These are phyloP conservation scores for Ogataea ganodermae DNA, from an alignment of 805 yeast species.

Conservation along the genomic window DNA sequence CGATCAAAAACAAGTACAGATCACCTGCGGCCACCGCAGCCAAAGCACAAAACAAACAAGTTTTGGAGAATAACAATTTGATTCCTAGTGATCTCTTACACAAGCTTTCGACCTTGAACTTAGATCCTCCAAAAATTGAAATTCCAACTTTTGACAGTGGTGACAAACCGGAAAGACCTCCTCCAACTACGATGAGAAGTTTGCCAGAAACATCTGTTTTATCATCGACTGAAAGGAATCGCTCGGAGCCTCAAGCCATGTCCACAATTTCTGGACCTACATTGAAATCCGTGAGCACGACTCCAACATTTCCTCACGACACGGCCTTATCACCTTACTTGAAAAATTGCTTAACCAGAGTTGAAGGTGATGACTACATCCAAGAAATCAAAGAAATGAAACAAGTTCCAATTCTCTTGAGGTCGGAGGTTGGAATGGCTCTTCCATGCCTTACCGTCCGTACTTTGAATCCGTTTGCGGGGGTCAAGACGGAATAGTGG, in stretches of 20 bases:
- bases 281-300: background rate
- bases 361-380: constrained; percentile 58
- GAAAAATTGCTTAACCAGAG: constrained; percentile 54
- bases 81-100: constrained; percentile 46
- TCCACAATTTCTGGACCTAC: constrained; percentile 12
- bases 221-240: constrained; percentile 12
- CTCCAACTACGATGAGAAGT: constrained; percentile 27
- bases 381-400: constrained; percentile 81
- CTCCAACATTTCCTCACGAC: constrained; percentile 23
- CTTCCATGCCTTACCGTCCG: constrained; percentile 93
- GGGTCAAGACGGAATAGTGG: constrained; percentile 17
- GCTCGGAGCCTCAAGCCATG: constrained; percentile 9
- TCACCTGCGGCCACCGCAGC: constrained; percentile 76
- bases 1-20: constrained; percentile 76
- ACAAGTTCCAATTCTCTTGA: constrained; percentile 78
- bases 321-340: constrained; percentile 59
- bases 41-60: constrained; percentile 45
- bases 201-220: constrained; percentile 32
- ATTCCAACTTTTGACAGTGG: constrained; percentile 25
- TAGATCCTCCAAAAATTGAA: constrained; percentile 48
- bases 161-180: constrained; percentile 13
- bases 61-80: constrained; percentile 34
- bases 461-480: constrained; percentile 78
- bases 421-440: constrained; percentile 95
- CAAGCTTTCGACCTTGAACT: constrained; percentile 51